Base-by-base conservation (phyloP, 441 rosid species). In the Populus tomentosa region DNA sequence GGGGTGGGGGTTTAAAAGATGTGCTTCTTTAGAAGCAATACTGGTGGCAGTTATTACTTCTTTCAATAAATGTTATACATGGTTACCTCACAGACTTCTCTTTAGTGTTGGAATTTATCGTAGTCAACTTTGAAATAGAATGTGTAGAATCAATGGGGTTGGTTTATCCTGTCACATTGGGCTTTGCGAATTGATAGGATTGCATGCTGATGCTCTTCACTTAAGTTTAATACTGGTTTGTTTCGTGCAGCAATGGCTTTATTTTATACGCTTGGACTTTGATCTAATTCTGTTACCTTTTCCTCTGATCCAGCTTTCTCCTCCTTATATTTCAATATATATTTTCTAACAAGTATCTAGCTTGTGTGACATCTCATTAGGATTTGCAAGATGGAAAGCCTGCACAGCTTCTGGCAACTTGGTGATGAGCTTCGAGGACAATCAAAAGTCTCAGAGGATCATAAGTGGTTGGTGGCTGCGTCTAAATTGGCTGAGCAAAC, bases 401-500 rank as follows among this genome's bases (percentile, higher is more conserved):
- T 88, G 80, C 85, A 81, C 36, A 92, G 91, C 90, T 94, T 89
- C 84, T 95, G 99, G 99, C 91, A 94, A 75, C 77, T 94, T 81
- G 99, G 97, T 16, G 98, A 95, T 80, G 98, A 94, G 82, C 95
- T 95, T 21, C 90, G 97, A 75, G 98, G 97, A 73, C 97, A 92
- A 75, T 84, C 93, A 7, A 92, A 87, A 88, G 93, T 84, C 50
- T 75, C 94, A 3, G 99, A 95, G 86, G 99, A 95, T 84, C 97
- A 90, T 69, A 84, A 92, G 71, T 95, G 97, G 98, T 75, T 89
- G 24, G 83, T 94, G 82, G 99, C 88, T 83, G 97, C 98, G 3
- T 90, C 97, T n/a, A 92, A 86, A 81, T 82, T 94, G 86, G 98
- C 98, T 38, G 97, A 95, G 88, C 97, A 94, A 82, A 92, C 97